phyloP scores from a whole-genome alignment of 139 green algal genomes.

The Micractinium conductrix region DNA sequence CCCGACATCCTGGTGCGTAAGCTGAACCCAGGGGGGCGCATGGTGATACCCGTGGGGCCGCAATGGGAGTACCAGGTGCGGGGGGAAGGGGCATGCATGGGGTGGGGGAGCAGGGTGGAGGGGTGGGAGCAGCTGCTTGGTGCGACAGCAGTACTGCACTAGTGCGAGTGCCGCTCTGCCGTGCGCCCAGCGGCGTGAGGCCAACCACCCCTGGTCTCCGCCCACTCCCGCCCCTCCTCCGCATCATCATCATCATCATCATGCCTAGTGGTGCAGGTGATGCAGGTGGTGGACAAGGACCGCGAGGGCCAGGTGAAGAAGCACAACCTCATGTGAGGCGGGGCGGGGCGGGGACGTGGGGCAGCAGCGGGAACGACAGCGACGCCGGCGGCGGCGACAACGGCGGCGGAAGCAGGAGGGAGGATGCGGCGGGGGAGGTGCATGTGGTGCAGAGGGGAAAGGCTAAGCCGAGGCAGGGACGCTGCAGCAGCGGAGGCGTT shows the following conservation, averaged over 20 bases:
- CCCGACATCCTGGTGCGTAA: slow-evolving; percentile 73
- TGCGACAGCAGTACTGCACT: slow-evolving; percentile 16
- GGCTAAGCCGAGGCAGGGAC: too few species aligned
- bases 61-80: slow-evolving; percentile 27
- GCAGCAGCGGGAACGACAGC: too few species aligned
- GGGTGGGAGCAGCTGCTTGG: too few species aligned
- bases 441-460: too few species aligned
- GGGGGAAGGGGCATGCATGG: not conserved
- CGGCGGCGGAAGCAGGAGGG: too few species aligned
- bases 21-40: slow-evolving; percentile 57
- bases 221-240: not conserved
- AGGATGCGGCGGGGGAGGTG: too few species aligned
- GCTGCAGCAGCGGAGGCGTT: too few species aligned
- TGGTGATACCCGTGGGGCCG: slow-evolving; percentile 54
- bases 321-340: slow-evolving; percentile 30
- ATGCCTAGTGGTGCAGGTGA: slow-evolving; percentile 33
- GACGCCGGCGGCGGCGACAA: too few species aligned
- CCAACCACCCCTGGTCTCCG: too few species aligned
- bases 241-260: not conserved
- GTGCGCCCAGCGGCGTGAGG: too few species aligned
- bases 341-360: not conserved
- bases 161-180: not conserved
- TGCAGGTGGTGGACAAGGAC: slow-evolving; percentile 47
- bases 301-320: slow-evolving; percentile 19
- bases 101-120: not conserved